phyloP scores from a whole-genome alignment of 192 early-diverging fungal genomes.

The Chytriomyces hyalinus region DNA sequence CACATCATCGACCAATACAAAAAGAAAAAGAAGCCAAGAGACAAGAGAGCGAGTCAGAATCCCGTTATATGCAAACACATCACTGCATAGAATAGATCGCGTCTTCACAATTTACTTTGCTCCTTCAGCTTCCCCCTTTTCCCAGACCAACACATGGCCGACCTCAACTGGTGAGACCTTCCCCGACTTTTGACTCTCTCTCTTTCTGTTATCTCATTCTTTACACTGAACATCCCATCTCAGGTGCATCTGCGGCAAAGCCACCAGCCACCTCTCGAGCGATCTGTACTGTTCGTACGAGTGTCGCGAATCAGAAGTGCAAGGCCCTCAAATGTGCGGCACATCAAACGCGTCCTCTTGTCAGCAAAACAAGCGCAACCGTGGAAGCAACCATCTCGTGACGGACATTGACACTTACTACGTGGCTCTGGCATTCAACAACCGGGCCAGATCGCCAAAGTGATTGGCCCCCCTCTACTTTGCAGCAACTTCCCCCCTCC shows the following conservation, averaged over 20 bases:
- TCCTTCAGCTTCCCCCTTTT: background rate
- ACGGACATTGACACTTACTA: background rate
- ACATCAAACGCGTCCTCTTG: background rate
- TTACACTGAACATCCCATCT: background rate
- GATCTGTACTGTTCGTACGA: conserved; percentile 9
- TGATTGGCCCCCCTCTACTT: background rate
- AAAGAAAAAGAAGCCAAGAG: background rate
- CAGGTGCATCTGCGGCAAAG: conserved; percentile 24
- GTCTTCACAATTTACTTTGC: background rate
- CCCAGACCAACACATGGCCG: background rate
- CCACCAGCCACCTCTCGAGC: background rate
- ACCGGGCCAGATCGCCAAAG: background rate
- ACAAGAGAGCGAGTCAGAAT: background rate
- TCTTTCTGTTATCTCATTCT: background rate
- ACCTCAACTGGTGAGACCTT: conserved; percentile 5
- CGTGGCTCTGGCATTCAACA: background rate
- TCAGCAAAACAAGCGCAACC: background rate
- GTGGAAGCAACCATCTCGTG: background rate
- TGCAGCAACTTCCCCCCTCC: background rate
- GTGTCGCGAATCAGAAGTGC: background rate
- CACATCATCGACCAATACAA: background rate
- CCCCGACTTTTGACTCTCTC: no score
- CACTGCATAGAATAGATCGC: no score
- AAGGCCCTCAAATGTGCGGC: background rate
- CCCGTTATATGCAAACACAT: no score